Evolutionary conservation across 352 stramenopile genomes (phyloP).

Genomic region (Sclerospora graminicola): DNA sequence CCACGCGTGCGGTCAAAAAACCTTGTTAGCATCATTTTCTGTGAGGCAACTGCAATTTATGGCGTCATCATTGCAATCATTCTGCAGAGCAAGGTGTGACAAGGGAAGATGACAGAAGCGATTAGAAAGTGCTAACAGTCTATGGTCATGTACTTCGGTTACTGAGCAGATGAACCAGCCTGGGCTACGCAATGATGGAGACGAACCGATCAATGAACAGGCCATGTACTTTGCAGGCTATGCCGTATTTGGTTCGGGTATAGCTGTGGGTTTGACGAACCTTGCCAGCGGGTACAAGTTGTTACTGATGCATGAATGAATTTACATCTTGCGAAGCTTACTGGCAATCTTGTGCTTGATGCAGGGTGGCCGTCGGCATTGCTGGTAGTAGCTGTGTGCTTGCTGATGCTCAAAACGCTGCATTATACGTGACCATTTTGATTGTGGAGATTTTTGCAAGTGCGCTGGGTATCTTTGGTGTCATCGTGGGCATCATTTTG

Average conservation of each 20-base stretch:
- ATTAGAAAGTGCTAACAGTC: slow-evolving; percentile 1
- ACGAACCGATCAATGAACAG: slow-evolving; percentile 65
- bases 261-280: slow-evolving; percentile 98
- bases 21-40: slow-evolving; percentile 99
- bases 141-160: not conserved
- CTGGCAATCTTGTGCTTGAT: not conserved
- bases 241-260: slow-evolving; percentile 94
- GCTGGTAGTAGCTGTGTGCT: slow-evolving; percentile 96
- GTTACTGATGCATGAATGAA: not conserved
- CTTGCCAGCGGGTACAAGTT: slow-evolving; percentile 85
- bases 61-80: slow-evolving; percentile 99
- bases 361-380: slow-evolving; percentile 94
- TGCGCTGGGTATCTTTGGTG: slow-evolving; percentile 97
- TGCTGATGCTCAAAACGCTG: slow-evolving; percentile 96
- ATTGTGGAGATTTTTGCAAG: slow-evolving; percentile 99
- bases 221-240: slow-evolving; percentile 95
- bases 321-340: slow-evolving; percentile 1
- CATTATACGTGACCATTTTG: slow-evolving; percentile 99
- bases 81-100: slow-evolving; percentile 91
- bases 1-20: slow-evolving; percentile 99
- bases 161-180: slow-evolving; percentile 63
- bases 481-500: slow-evolving; percentile 98
- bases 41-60: slow-evolving; percentile 99
- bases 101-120: not conserved
- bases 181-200: slow-evolving; percentile 37